Conservation (phyloP, 2,329 filamentous ascomycete genomes). For the Cytospora mali region DNA sequence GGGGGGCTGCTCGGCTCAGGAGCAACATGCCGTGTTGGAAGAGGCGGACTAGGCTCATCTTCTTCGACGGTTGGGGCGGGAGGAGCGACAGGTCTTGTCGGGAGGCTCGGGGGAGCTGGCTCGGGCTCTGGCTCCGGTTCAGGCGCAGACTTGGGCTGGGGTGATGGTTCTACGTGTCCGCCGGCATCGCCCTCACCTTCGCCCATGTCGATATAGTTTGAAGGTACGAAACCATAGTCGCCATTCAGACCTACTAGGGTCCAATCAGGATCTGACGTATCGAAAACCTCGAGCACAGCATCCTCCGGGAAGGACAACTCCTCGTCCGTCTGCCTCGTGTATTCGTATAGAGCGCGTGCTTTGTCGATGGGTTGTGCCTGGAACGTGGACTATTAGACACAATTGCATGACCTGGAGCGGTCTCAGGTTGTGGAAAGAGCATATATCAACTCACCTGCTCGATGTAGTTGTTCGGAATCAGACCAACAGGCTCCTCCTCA, state of each 20-base stretch:
- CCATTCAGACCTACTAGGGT: conserved; percentile 83
- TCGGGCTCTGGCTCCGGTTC: conserved; percentile 36
- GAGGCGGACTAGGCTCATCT: conserved; percentile 42
- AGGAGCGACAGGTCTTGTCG: conserved; percentile 43
- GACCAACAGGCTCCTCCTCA: conserved; percentile 85
- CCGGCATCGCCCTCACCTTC: conserved; percentile 48
- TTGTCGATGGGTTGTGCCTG: conserved; percentile 63
- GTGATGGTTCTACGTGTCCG: conserved; percentile 43
- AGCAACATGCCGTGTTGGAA: conserved; percentile 41
- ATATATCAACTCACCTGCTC: conserved; percentile 71
- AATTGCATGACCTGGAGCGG: background rate
- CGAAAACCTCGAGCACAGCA: conserved; percentile 79
- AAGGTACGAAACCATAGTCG: conserved; percentile 91
- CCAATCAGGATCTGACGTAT: conserved; percentile 93
- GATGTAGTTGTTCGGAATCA: conserved; percentile 94
- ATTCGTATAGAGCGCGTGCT: conserved; percentile 96
- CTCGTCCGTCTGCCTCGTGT: conserved; percentile 94
- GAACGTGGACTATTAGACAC: conserved; percentile 1
- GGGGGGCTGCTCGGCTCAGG: conserved; percentile 39
- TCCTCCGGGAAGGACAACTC: conserved; percentile 96
- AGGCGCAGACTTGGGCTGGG: conserved; percentile 36
- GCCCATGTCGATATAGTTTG: conserved; percentile 88
- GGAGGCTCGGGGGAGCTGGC: conserved; percentile 40
- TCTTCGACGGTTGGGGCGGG: conserved; percentile 38
- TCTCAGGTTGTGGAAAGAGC: background rate